Percentiles rank a stretch among this genome's conserved stretches.
Evolutionary conservation across 1,284 basidiomycete genomes (phyloP).

Genomic region (Gomphus bonarii): DNA sequence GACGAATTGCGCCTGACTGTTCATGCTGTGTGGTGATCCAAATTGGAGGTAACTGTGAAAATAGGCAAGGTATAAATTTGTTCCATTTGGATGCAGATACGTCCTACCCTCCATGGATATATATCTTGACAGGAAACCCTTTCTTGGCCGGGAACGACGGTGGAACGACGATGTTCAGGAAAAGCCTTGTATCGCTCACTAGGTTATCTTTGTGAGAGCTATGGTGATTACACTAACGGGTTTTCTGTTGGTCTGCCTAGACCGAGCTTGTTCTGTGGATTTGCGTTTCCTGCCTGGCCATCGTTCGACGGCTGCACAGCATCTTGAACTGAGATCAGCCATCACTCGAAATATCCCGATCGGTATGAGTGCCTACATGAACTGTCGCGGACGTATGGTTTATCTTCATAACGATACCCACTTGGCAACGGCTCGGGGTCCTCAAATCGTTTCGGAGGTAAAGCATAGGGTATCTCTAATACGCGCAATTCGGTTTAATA

Average conservation of each 20-base stretch:
- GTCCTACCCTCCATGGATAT: conserved; percentile 64
- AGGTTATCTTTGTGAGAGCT: neutral
- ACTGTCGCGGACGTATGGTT: conserved; percentile 52
- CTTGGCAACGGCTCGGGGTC: conserved; percentile 48
- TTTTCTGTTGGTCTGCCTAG: conserved; percentile 59
- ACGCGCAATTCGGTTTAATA: too few relatives aligned
- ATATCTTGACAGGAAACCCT: conserved; percentile 58
- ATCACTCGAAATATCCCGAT: neutral
- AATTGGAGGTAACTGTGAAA: conserved; percentile 63
- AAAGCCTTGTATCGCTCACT: conserved; percentile 34
- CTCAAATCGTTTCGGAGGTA: conserved; percentile 51
- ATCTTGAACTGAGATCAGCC: conserved; percentile 28
- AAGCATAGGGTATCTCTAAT: conserved; percentile 63
- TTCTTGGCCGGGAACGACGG: conserved; percentile 38
- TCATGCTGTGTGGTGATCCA: conserved; percentile 53
- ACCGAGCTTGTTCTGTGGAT: conserved; percentile 47
- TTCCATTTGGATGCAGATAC: neutral
- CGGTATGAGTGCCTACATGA: conserved; percentile 32
- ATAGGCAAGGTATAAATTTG: neutral
- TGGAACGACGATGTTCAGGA: conserved; percentile 60
- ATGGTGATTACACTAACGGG: conserved; percentile 31
- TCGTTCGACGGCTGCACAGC: conserved; percentile 51
- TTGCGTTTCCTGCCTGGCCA: conserved; percentile 44
- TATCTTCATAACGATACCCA: conserved; percentile 43
- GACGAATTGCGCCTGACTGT: conserved; percentile 55